Conservation (phyloP, 2,329 filamentous ascomycete species). For the Ophiocordyceps camponoti-rufipedis region DNA sequence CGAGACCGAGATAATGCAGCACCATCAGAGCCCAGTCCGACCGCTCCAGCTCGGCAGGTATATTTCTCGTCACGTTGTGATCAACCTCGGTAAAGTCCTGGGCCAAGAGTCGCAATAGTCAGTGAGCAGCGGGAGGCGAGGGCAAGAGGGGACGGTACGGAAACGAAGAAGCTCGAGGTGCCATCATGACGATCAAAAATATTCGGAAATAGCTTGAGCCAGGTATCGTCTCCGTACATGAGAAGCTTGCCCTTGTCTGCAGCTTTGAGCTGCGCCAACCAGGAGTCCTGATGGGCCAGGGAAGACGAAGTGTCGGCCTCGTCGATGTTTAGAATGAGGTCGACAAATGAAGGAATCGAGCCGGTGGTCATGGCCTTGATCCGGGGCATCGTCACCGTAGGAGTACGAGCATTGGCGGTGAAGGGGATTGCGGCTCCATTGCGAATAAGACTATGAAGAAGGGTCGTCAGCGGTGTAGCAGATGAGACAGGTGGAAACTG, state of each 20-base stretch:
- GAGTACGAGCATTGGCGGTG: conserved; percentile 88
- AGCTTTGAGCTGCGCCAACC: conserved; percentile 81
- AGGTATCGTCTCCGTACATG: conserved; percentile 97
- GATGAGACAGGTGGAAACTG: conserved; percentile 3
- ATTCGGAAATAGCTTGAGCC: conserved; percentile 87
- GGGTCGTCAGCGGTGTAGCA: conserved; percentile 2
- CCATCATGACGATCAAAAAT: conserved; percentile 80
- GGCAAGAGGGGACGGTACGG: conserved; percentile 32
- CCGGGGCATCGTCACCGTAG: conserved; percentile 94
- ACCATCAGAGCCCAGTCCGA: conserved; percentile 87
- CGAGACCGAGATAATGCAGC: conserved; percentile 85
- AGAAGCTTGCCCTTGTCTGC: conserved; percentile 56
- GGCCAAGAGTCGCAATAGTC: neutral
- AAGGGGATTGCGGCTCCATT: conserved; percentile 75
- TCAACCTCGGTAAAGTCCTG: conserved; percentile 97
- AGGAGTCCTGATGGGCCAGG: conserved; percentile 78
- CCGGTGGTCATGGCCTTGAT: conserved; percentile 96
- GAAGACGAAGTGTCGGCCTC: conserved; percentile 86
- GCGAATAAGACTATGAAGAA: conserved; percentile 52
- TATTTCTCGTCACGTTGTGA: conserved; percentile 86
- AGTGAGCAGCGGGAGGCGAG: neutral
- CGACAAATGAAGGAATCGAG: conserved; percentile 93
- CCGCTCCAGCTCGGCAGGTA: conserved; percentile 55
- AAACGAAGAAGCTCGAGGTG: conserved; percentile 95
- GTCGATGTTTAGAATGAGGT: conserved; percentile 90